A percentile compares a stretch with the other conserved stretches of the same genome.
Conservation (phyloP, 2,329 filamentous ascomycete species). For the Thielaviopsis cerberus region DNA sequence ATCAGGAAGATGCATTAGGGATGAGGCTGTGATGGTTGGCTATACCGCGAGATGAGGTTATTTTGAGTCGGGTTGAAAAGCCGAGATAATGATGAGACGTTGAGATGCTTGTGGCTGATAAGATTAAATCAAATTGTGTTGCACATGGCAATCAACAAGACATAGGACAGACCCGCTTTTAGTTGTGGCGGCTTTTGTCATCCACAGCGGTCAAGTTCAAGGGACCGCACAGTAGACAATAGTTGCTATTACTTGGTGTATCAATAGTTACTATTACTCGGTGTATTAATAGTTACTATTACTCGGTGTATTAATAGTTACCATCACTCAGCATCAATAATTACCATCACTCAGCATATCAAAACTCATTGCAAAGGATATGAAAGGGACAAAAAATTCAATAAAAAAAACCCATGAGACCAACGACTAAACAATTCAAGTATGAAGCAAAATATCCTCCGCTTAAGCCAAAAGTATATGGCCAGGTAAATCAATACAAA, state of each 20-base stretch:
- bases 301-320: too few species aligned
- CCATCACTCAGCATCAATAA: too few species aligned
- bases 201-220: too few species aligned
- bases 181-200: background rate
- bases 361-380: background rate
- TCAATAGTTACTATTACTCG: too few species aligned
- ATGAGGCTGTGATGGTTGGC: background rate
- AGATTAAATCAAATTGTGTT: too few species aligned
- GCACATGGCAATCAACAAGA: too few species aligned
- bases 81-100: too few species aligned
- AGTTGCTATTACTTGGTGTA: too few species aligned
- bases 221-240: too few species aligned
- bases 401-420: background rate
- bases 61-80: background rate
- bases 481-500: background rate
- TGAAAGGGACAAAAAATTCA: background rate
- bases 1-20: slow-evolving; percentile 27
- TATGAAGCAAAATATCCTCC: slow-evolving; percentile 1
- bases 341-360: too few species aligned
- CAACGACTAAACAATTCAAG: background rate
- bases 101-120: too few species aligned
- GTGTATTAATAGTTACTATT: too few species aligned
- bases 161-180: background rate
- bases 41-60: background rate
- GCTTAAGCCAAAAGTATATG: background rate